Base-by-base conservation (phyloP, 148 eudicot genomes). In the Heliosperma pusillum region DNA sequence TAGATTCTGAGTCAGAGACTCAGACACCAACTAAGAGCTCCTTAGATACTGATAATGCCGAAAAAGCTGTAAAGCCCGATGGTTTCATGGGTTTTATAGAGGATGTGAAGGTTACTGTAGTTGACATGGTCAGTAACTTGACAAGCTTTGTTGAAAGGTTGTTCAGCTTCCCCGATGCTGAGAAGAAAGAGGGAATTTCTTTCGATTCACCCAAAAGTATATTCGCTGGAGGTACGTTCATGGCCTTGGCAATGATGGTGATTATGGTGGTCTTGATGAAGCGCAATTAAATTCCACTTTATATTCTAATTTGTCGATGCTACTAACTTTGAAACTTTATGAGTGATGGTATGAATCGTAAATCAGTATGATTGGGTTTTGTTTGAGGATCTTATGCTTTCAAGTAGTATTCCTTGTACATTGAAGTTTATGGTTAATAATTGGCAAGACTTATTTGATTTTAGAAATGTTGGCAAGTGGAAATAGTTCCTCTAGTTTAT, bases 161-260 rank as follows among this genome's bases (percentile, higher is more conserved):
- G 66, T 86, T 88, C 69, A 85, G 80, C 7, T 75, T 66, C 8
- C 63, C 80, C 16, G 71, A 68, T 0, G 61, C 5, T 3, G 80
- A 72, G 21, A 58, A 77, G 25, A 68, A 26, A 22, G 7, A 71
- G 16, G 79, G 70, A 67, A 9, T 7, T 58, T 26, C 25, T 17
- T 76, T 56, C 50, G 56, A 45, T 69, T 66, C 70, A 10, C 26
- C 63, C 50, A 26, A 63, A 72, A 44, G 29, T 20, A 50, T 36
- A 74, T 79, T 82, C 69, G 81, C 87, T 45, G 87, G 83, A 53
- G 87, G 88, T 40, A 74, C 87, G 11, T 73, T 94, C 20, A 69
- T 92, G 83, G 96, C 90, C 2, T 74, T 94, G 77, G 97, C 87
- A 4, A 79, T 89, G 70, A 88, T 92, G 97, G 97, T 87, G 74